Evolutionary conservation across 257 asterid species (phyloP).

Genomic region (Linderniella brevidens): DNA sequence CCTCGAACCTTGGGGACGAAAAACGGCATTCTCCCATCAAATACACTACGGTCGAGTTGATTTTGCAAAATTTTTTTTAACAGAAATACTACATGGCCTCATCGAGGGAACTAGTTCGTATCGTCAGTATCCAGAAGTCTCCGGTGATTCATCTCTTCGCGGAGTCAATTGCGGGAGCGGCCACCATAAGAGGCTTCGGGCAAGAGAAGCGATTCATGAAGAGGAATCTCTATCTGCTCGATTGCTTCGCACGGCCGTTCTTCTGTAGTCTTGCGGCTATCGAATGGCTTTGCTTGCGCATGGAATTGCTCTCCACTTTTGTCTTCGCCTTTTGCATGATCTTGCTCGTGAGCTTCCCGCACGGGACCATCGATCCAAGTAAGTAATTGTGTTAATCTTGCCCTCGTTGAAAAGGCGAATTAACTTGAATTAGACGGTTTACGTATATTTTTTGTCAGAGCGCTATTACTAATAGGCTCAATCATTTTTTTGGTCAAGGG

Average conservation of each 20-base stretch:
- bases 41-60: too few species aligned
- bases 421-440: too few species aligned
- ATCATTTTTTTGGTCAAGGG: too few species aligned
- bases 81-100: conserved; percentile 99
- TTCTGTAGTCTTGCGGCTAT: conserved; percentile 97
- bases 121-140: conserved; percentile 97
- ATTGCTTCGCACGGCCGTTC: conserved; percentile 95
- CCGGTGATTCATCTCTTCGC: conserved; percentile 89
- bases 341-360: conserved; percentile 94
- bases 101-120: conserved; percentile 92
- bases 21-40: too few species aligned
- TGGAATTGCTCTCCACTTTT: conserved; percentile 93
- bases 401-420: background rate
- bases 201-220: conserved; percentile 98
- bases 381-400: conserved; percentile 16
- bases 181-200: conserved; percentile 96
- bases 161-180: conserved; percentile 96
- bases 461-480: too few species aligned
- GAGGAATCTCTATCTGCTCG: conserved; percentile 91
- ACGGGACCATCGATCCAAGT: conserved; percentile 91
- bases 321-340: conserved; percentile 96
- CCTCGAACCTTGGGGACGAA: too few species aligned
- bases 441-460: too few species aligned
- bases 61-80: too few species aligned
- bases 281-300: conserved; percentile 97